These are phyloP conservation scores for Prunella vulgaris DNA, from an alignment of 257 asterid species.

Conservation along the genomic window DNA sequence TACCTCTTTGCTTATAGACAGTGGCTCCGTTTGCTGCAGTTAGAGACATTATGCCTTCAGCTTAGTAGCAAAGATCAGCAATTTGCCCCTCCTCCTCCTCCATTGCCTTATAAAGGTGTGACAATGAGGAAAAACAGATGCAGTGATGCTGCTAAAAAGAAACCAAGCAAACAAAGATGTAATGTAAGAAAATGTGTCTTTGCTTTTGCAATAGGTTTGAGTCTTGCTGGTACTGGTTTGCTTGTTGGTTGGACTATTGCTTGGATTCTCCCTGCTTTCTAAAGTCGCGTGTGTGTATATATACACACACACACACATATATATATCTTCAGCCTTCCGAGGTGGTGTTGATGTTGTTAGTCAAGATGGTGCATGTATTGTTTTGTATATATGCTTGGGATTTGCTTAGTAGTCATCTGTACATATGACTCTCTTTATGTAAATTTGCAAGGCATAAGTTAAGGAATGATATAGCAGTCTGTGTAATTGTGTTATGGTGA, in stretches of 20 bases:
- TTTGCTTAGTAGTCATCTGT: not conserved
- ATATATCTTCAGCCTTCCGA: not conserved
- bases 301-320: not conserved
- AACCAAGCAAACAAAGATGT: constrained; percentile 15
- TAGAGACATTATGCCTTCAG: constrained; percentile 52
- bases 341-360: no score
- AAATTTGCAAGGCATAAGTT: not conserved
- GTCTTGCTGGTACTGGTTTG: constrained; percentile 70
- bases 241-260: constrained; percentile 65
- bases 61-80: constrained; percentile 34
- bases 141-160: constrained; percentile 26
- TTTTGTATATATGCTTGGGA: constrained; percentile 9
- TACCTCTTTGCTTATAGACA: constrained; percentile 62
- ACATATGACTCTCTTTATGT: not conserved
- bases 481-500: not conserved
- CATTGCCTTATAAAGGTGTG: constrained; percentile 24
- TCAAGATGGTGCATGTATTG: not conserved
- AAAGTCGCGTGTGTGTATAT: not conserved
- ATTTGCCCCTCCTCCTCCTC: constrained; percentile 14
- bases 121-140: constrained; percentile 21
- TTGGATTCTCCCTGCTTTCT: constrained; percentile 50
- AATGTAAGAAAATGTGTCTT: constrained; percentile 28
- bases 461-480: not conserved
- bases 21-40: constrained; percentile 59
- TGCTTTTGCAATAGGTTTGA: constrained; percentile 53